These are phyloP conservation scores for Parmelia sp. DNA, from an alignment of 495 filamentous ascomycete species.

Conservation along the genomic window DNA sequence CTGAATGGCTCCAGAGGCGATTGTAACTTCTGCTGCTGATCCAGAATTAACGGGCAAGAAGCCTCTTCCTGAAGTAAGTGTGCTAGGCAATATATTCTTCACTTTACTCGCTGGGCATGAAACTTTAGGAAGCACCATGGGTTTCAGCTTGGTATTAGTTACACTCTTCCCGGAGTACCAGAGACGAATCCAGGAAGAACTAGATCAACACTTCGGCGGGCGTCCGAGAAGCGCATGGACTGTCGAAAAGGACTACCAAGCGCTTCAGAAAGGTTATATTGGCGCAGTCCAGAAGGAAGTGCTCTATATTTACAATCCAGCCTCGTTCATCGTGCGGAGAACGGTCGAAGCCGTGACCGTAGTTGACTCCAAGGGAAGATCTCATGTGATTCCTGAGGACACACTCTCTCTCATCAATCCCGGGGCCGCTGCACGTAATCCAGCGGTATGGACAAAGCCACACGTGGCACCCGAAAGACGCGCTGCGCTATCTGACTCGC, in stretches of 20 bases:
- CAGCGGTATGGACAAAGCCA: not conserved
- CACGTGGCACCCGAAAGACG: not conserved
- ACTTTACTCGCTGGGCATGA: not conserved
- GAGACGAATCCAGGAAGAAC: not conserved
- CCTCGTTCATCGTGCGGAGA: not conserved
- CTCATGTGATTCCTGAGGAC: not conserved
- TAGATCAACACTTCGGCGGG: not conserved
- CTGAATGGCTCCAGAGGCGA: not conserved
- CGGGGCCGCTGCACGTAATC: not conserved
- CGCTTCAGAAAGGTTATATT: slow-evolving; percentile 1
- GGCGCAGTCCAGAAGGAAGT: slow-evolving; percentile 5
- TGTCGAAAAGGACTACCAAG: not conserved
- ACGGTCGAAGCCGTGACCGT: not conserved
- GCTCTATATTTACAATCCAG: not conserved
- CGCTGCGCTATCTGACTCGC: not conserved
- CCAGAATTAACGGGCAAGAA: too few relatives aligned
- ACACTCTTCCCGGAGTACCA: not conserved
- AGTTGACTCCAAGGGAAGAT: not conserved
- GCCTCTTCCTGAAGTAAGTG: not conserved
- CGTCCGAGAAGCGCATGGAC: not conserved
- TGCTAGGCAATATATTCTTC: not conserved
- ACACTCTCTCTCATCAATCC: not conserved
- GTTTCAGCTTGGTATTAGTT: not conserved
- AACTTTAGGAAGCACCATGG: not conserved
- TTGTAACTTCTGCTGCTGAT: not conserved